Percentiles rank a stretch among this genome's conserved stretches.
Evolutionary conservation across 2,329 filamentous ascomycete genomes (phyloP).

Genomic region (Xylariales sp.): DNA sequence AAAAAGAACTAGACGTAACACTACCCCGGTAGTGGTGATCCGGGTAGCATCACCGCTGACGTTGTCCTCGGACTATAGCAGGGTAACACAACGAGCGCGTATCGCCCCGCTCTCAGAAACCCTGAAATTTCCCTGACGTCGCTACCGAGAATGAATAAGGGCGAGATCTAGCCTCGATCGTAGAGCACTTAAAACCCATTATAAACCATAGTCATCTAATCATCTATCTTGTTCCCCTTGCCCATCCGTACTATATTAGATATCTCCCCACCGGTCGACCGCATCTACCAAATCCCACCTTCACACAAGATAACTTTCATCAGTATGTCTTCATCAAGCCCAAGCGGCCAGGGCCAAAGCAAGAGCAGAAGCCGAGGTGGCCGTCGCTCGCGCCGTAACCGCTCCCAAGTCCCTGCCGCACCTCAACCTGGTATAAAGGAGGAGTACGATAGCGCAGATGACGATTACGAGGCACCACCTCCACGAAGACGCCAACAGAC

Average conservation of each 20-base stretch:
- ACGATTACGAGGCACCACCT: constrained; percentile 44
- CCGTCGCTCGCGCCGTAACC: constrained; percentile 46
- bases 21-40: constrained; percentile 4
- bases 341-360: constrained; percentile 42
- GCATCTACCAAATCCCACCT: constrained; percentile 2
- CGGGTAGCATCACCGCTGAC: constrained; percentile 30
- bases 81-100: neutral
- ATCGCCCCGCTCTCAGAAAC: constrained; percentile 23
- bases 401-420: constrained; percentile 41
- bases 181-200: constrained; percentile 8
- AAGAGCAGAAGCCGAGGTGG: constrained; percentile 41
- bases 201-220: constrained; percentile 9
- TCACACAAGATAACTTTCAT: constrained; percentile 1
- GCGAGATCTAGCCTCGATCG: neutral
- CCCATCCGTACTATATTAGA: neutral
- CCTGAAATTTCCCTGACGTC: constrained; percentile 31
- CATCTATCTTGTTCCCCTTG: neutral
- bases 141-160: constrained; percentile 14
- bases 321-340: constrained; percentile 46
- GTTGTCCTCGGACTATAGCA: constrained; percentile 21
- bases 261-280: neutral
- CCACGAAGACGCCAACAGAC: constrained; percentile 43
- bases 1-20: constrained; percentile 3
- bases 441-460: constrained; percentile 44
- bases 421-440: constrained; percentile 42